Evolutionary conservation across 2,329 filamentous ascomycete genomes (phyloP), one percentile per base, ranked within the genome.

Genomic region (Lachnellula cervina): DNA sequence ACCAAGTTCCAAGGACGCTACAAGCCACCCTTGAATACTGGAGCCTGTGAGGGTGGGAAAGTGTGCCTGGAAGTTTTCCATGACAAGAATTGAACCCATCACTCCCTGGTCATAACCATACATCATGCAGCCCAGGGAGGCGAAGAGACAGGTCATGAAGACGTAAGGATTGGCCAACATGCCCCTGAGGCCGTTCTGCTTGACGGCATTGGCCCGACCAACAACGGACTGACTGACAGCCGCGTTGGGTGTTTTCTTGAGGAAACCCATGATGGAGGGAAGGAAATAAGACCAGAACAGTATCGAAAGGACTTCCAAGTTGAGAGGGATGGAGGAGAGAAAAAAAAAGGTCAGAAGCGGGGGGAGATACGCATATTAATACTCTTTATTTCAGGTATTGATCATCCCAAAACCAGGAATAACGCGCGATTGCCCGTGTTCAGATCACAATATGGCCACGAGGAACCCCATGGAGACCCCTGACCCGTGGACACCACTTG

Each of bases 141-240:
- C 69, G 19, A 72, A 74, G 35, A 65, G 53, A 54, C 66, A 70
- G 44, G 71, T 73, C 65, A 68, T 61, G 63, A 70, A 71, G 47
- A 74, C 72, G 59, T 72, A 74, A 2, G 72, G 71, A 59, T 73
- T 74, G 59, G 70, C 69, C 11, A 74, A 57, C 68, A 74, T 73
- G 55, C 72, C 72, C 47, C 64, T 53, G 40, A 74, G 52, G 51
- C 72, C 72, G 57, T 74, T 69, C 35, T 68, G 62, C 51, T 73
- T 74, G 38, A 66, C 66, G 48, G 71, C 71, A 58, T 71, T 72
- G 59, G 64, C 51, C 48, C 71, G 70, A 51, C 68, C 72, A 55
- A 73, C 72, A 25, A 72, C 66, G 17, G 71, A 73, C 60, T 72
- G 71, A 61, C 67, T 70, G 63, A 55, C 49, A 40, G 34, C 38